Evolutionary conservation across 331 rosid species (phyloP).

Genomic region (Pyrus hybrid): DNA sequence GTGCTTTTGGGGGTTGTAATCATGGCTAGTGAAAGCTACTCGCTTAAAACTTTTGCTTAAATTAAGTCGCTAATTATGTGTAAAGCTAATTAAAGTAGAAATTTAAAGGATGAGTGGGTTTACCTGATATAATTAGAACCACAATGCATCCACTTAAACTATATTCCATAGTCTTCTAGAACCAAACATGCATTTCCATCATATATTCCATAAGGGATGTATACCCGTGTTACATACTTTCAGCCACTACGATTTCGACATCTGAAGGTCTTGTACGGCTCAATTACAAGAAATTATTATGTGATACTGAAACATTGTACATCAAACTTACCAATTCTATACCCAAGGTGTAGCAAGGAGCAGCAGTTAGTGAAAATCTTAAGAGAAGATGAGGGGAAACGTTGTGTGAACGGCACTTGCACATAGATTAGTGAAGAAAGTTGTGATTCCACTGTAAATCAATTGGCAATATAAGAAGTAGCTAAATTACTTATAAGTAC

Average conservation of each 20-base stretch:
- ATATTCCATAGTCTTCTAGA: neutral
- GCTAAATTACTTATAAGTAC: too few relatives aligned
- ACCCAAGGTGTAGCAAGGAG: too few relatives aligned
- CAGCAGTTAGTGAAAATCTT: too few relatives aligned
- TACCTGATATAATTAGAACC: constrained; percentile 40
- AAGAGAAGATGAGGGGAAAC: too few relatives aligned
- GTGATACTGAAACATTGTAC: neutral
- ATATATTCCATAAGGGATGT: neutral
- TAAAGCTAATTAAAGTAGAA: constrained; percentile 47
- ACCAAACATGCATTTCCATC: neutral
- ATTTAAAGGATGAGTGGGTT: constrained; percentile 38
- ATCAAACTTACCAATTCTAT: neutral
- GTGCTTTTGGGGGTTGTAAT: constrained; percentile 63
- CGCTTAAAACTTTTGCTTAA: constrained; percentile 31
- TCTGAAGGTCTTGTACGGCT: too few relatives aligned
- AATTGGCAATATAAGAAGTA: too few relatives aligned
- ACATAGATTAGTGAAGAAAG: too few relatives aligned
- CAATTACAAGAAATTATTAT: too few relatives aligned
- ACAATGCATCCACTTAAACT: constrained; percentile 7
- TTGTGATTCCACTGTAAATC: too few relatives aligned
- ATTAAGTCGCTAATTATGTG: constrained; percentile 37
- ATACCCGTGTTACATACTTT: neutral
- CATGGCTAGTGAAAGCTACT: constrained; percentile 54
- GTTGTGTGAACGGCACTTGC: too few relatives aligned
- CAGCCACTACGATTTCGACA: neutral